Conservation (phyloP, 2,329 filamentous ascomycete species). For the Aspergillus sp. region DNA sequence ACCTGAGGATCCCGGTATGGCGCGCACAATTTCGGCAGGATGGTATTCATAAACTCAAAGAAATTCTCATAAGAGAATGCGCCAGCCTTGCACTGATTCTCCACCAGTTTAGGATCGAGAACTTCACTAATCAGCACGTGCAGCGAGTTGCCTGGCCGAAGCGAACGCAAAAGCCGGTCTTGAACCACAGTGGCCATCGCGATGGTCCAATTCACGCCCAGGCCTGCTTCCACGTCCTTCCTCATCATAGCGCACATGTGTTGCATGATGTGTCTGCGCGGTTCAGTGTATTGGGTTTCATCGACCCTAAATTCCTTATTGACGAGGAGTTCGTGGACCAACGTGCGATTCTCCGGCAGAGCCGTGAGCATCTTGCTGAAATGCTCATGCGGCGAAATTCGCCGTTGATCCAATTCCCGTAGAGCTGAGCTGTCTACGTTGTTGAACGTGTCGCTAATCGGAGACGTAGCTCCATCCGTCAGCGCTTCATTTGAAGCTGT, state of each 20-base stretch:
- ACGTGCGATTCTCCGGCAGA: slow-evolving; percentile 54
- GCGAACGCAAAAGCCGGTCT: slow-evolving; percentile 52
- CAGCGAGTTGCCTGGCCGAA: slow-evolving; percentile 56
- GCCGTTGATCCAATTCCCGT: slow-evolving; percentile 29
- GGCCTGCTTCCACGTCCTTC: slow-evolving; percentile 48
- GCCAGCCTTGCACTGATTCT: slow-evolving; percentile 52
- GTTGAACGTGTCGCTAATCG: slow-evolving; percentile 36
- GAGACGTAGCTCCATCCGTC: slow-evolving; percentile 32
- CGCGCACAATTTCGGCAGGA: slow-evolving; percentile 59
- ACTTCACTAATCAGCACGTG: slow-evolving; percentile 55
- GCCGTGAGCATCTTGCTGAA: slow-evolving; percentile 51
- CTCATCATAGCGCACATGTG: slow-evolving; percentile 55
- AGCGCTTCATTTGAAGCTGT: slow-evolving; percentile 24
- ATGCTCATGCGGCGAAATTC: slow-evolving; percentile 32
- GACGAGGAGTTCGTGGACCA: slow-evolving; percentile 59
- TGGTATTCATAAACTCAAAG: slow-evolving; percentile 56
- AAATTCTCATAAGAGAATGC: slow-evolving; percentile 59
- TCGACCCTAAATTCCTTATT: slow-evolving; percentile 59
- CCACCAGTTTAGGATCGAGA: slow-evolving; percentile 53
- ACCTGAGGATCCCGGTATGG: slow-evolving; percentile 57
- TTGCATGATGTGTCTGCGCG: slow-evolving; percentile 51
- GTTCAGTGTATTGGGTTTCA: slow-evolving; percentile 41
- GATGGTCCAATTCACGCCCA: slow-evolving; percentile 54
- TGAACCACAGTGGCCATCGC: slow-evolving; percentile 62
- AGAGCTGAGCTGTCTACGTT: slow-evolving; percentile 28